Percentiles rank a stretch among this genome's conserved stretches.
phyloP scores from a whole-genome alignment of 2,329 filamentous ascomycete genomes.

The Fonsecaea monophora region DNA sequence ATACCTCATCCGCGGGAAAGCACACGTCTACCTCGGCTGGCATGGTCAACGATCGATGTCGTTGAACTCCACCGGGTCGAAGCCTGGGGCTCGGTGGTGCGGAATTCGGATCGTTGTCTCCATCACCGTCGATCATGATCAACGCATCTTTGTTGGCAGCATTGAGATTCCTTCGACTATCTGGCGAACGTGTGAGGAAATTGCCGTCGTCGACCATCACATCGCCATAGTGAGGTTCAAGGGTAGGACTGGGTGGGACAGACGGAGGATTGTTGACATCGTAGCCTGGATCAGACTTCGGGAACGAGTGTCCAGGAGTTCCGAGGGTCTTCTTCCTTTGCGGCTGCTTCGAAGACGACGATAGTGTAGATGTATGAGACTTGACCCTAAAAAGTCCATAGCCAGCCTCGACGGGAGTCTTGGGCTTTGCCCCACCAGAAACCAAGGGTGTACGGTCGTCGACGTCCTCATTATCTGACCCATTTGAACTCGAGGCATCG shows the following conservation, averaged over 20 bases:
- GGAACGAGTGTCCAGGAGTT: constrained; percentile 28
- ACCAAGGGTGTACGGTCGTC: constrained; percentile 64
- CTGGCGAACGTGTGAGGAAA: constrained; percentile 48
- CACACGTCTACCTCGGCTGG: constrained; percentile 87
- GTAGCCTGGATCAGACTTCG: constrained; percentile 51
- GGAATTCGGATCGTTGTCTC: constrained; percentile 39
- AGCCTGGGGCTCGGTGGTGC: constrained; percentile 50
- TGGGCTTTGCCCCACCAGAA: constrained; percentile 41
- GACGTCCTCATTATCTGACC: constrained; percentile 26
- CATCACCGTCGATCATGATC: constrained; percentile 53
- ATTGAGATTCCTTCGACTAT: constrained; percentile 45
- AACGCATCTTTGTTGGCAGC: constrained; percentile 48
- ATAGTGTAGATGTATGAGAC: constrained; percentile 37
- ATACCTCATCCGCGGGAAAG: constrained; percentile 80
- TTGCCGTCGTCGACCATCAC: constrained; percentile 53
- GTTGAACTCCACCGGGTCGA: constrained; percentile 44
- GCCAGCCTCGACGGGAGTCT: constrained; percentile 28
- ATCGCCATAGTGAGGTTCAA: constrained; percentile 60
- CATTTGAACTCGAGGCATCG: constrained; percentile 17
- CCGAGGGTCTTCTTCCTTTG: constrained; percentile 28
- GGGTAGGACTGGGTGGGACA: constrained; percentile 63
- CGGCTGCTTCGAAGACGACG: constrained; percentile 26
- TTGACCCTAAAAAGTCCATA: constrained; percentile 37
- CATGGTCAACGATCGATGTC: constrained; percentile 62
- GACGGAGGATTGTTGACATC: constrained; percentile 72